Conservation (phyloP, 495 filamentous ascomycete genomes). For the Jackrogersella minutella region DNA sequence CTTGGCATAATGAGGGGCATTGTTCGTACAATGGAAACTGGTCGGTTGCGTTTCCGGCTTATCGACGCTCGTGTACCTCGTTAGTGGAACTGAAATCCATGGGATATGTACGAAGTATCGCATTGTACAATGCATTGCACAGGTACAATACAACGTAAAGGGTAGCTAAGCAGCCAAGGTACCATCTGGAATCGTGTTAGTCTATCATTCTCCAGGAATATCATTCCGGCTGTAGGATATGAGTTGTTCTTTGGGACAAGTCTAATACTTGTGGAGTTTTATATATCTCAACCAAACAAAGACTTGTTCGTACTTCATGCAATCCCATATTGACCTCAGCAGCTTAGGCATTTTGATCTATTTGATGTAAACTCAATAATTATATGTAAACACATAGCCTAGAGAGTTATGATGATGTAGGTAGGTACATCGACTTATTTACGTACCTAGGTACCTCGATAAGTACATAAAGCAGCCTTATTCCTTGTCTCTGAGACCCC, state of each 20-base stretch:
- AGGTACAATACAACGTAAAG: no score
- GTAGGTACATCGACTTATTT: neutral
- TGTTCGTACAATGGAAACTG: constrained; percentile 20
- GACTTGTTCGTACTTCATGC: neutral
- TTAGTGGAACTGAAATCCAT: neutral
- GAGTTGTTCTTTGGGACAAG: constrained; percentile 11
- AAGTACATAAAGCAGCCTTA: neutral
- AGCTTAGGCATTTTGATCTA: no score
- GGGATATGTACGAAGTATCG: no score
- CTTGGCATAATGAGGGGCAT: constrained; percentile 29
- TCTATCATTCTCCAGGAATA: neutral
- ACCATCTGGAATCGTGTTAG: no score
- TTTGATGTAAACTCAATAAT: neutral
- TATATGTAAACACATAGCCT: neutral
- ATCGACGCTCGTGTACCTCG: constrained; percentile 18
- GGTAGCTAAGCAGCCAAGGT: no score
- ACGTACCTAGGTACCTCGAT: neutral
- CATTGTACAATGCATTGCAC: no score
- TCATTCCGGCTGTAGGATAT: neutral
- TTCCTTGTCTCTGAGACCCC: constrained; percentile 28
- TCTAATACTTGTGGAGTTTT: neutral
- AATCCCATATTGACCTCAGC: no score
- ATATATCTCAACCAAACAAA: constrained; percentile 6
- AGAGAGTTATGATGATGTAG: neutral
- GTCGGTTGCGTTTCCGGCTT: constrained; percentile 24